These are phyloP conservation scores for Talaromyces sp. DNA, from an alignment of 2,329 filamentous ascomycete genomes.

Conservation along the genomic window DNA sequence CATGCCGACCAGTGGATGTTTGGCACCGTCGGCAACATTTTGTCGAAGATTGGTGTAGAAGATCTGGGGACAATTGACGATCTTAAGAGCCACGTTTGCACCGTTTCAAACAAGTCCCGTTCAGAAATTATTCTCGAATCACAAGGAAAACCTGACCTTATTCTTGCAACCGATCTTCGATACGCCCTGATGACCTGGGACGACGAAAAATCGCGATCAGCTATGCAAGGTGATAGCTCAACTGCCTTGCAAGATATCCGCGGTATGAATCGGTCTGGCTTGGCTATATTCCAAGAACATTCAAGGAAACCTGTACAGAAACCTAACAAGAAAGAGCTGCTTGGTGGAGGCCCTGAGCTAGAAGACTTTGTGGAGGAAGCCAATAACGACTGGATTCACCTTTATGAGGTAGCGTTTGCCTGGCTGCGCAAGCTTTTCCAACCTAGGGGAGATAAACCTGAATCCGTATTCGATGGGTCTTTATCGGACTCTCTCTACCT, in stretches of 20 bases:
- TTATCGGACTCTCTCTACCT: conserved; percentile 46
- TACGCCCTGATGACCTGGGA: conserved; percentile 40
- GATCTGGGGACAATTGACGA: conserved; percentile 43
- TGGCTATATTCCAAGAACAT: conserved; percentile 54
- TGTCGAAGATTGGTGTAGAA: conserved; percentile 48
- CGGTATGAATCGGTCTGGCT: conserved; percentile 42
- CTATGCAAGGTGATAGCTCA: conserved; percentile 46
- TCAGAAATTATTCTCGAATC: conserved; percentile 6
- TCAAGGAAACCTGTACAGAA: conserved; percentile 44
- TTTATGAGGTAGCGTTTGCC: conserved; percentile 48
- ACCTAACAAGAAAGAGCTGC: conserved; percentile 30
- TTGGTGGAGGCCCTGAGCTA: conserved; percentile 34
- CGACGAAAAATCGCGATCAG: conserved; percentile 37
- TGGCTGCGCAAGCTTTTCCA: conserved; percentile 52
- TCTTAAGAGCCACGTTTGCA: conserved; percentile 25
- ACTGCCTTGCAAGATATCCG: conserved; percentile 45
- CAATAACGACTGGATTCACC: conserved; percentile 44
- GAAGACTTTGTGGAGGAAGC: conserved; percentile 38
- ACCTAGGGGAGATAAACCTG: conserved; percentile 23
- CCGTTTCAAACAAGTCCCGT: conserved; percentile 14
- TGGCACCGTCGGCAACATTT: conserved; percentile 47
- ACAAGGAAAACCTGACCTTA: conserved; percentile 16
- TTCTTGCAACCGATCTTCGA: conserved; percentile 42
- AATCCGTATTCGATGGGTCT: conserved; percentile 12
- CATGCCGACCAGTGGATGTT: conserved; percentile 56